Percentiles rank a stretch among this genome's conserved stretches.
phyloP scores from a whole-genome alignment of 306 rosid species.

The Luffa aegyptiaca region DNA sequence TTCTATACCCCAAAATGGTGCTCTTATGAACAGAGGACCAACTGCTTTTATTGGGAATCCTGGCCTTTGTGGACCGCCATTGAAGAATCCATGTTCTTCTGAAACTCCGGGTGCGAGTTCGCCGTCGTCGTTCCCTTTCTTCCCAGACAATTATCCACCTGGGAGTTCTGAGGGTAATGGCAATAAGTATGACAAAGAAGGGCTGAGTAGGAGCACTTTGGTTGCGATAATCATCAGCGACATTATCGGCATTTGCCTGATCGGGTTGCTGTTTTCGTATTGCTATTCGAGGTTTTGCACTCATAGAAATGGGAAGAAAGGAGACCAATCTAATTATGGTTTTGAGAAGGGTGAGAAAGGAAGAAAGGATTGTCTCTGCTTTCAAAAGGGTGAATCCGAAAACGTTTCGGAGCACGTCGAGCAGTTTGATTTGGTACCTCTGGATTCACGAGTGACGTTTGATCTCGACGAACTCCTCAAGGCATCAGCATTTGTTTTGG shows the following conservation, averaged over 20 bases:
- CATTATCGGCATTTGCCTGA: conserved; percentile 69
- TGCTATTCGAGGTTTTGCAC: conserved; percentile 70
- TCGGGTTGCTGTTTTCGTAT: conserved; percentile 79
- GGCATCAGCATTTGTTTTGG: conserved; percentile 96
- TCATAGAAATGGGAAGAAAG: conserved; percentile 26
- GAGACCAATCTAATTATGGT: conserved; percentile 28
- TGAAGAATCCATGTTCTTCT: conserved; percentile 76
- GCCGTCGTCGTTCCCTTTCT: conserved; percentile 60
- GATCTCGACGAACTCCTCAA: conserved; percentile 97
- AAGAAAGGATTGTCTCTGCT: conserved; percentile 62
- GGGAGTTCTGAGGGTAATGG: conserved; percentile 22
- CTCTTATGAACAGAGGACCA: conserved; percentile 96
- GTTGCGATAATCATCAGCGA: conserved; percentile 75
- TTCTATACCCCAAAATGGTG: conserved; percentile 91
- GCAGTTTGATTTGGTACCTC: conserved; percentile 85
- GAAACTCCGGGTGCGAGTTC: conserved; percentile 40
- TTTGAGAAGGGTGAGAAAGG: conserved; percentile 46
- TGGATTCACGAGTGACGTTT: conserved; percentile 66
- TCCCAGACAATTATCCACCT: conserved; percentile 48
- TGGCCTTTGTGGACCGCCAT: conserved; percentile 86
- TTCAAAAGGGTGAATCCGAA: conserved; percentile 67
- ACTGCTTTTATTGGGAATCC: conserved; percentile 96
- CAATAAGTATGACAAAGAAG: conserved; percentile 38
- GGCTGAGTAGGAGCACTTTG: conserved; percentile 58
- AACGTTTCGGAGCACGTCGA: conserved; percentile 61